Evolutionary conservation across 129 eudicot species (phyloP), one percentile per base, ranked within the genome.

Genomic region (Escallonia herrerae): DNA sequence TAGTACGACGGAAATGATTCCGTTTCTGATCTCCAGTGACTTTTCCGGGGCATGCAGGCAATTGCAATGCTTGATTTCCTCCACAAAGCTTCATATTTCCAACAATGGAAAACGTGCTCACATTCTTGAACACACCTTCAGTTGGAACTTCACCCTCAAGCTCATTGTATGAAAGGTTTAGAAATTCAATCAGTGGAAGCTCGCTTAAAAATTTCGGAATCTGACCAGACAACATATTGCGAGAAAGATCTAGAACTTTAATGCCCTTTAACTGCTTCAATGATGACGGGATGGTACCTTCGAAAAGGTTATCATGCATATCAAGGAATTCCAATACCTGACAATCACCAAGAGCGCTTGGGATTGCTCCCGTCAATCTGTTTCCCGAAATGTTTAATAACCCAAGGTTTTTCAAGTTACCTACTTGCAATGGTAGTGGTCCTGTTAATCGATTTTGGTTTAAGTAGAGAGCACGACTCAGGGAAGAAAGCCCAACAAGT

Each of bases 391-490:
- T 11, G 38, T 49, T 49, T 0, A 80, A 64, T 1, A 1, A 8
- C 38, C 3, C 70, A 46, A 80, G 58, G 61, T 69, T 66, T 55
- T 38, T 66, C 14, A 80, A 69, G 3, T 66, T 74, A 15, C 72
- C 72, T 42, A 80, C 69, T 39, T 75, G 74, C 62, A 50, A 42
- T 3, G 80, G 77, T 47, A 79, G 15, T 14, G 77, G 15, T 11
- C 84, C 84, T 15, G 11, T 54, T 15, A 79, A 56, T 37, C 37
- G 67, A 58, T 80, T 80, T 15, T 62, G 55, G 62, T 74, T 60
- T n/a, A 80, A 71, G 56, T 43, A n/a, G 39, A 80, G 60, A 52
- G 7, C 2, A 5, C 2, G 49, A 1, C 72, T 68, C 49, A 80
- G 53, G 51, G 74, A 48, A 0, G 80, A 50, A 15, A 74, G 39